Base-by-base conservation (phyloP, 257 asterid species). In the Lavandula angustifolia region DNA sequence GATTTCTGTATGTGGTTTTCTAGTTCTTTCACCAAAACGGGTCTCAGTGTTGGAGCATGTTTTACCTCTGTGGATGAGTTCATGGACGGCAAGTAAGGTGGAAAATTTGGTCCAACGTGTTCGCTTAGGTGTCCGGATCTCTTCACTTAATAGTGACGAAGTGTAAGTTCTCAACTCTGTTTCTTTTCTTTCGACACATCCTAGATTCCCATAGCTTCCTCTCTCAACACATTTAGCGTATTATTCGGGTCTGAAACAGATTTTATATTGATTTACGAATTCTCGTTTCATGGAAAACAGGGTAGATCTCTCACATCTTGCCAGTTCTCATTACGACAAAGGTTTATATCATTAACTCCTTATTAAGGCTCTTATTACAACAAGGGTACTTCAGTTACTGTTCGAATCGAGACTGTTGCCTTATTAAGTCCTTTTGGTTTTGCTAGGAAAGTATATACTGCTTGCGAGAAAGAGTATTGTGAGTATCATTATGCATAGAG, bases 1-100 rank as follows among this genome's bases (percentile, higher is more conserved):
- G 41, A 61, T 54, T 66, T 76, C 22, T 55, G 69, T 50, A 27
- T 29, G 29, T 49, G 75, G 47, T 42, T 79, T 76, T 73, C 67
- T 72, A 92, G 97, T 87, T 62, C 86, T 85, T 70, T 81, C 92
- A 57, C 92, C 97, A 11, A 78, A 81, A 77, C 85, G 81, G 84
- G 96, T 87, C 69, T 87, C 99, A 0, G 76, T 14, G 35, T 76
- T 79, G 82, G 99, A 92, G 77, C 94, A 80, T 73, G 86, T 92
- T 71, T 83, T 92, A 65, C 99, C 99, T 10, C 64, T 72, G 79
- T 86, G 89, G 96, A 77, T 82, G 83, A 79, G 80, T 69, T 77
- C 82, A 2, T 87, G 86, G 89, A 75, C 80, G 67, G 54, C 65
- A 67, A 84, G 70, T 68, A 57, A 69, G 58, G 74, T 43, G 63